Conservation (phyloP, 805 yeast species). For the Yarrowia yakushimensis region DNA sequence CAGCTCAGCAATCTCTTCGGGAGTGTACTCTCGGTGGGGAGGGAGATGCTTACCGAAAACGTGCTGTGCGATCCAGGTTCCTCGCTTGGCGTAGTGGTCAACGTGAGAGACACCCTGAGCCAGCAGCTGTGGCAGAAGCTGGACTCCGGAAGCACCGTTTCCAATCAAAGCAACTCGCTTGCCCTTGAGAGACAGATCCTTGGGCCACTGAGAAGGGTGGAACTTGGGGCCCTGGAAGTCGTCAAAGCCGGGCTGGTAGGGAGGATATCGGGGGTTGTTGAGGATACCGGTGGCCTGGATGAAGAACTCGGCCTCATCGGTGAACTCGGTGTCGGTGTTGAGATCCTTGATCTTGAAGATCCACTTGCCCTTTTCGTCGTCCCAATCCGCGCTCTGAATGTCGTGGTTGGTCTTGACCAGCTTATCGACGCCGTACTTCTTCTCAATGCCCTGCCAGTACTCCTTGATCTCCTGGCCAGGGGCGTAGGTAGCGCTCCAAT, state of each 20-base stretch:
- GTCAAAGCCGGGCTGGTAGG: slow-evolving; percentile 22
- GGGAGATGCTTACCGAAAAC: slow-evolving; percentile 29
- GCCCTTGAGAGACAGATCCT: slow-evolving; percentile 25
- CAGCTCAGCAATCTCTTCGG: slow-evolving; percentile 28
- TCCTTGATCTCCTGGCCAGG: slow-evolving; percentile 29
- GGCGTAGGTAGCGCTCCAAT: slow-evolving; percentile 32
- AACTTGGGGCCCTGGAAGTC: slow-evolving; percentile 26
- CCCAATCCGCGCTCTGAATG: slow-evolving; percentile 30
- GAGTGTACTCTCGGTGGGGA: slow-evolving; percentile 28
- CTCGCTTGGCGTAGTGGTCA: slow-evolving; percentile 23
- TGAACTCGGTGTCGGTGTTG: slow-evolving; percentile 26
- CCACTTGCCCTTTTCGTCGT: slow-evolving; percentile 26
- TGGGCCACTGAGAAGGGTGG: slow-evolving; percentile 27
- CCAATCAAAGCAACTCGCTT: slow-evolving; percentile 27
- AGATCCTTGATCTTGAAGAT: slow-evolving; percentile 22
- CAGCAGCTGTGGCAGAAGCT: slow-evolving; percentile 31
- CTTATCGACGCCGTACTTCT: slow-evolving; percentile 31
- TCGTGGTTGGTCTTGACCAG: slow-evolving; percentile 29
- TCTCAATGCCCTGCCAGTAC: slow-evolving; percentile 31
- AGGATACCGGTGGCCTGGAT: slow-evolving; percentile 22
- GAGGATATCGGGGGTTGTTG: slow-evolving; percentile 24
- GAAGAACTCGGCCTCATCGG: slow-evolving; percentile 27
- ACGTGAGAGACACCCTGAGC: slow-evolving; percentile 28
- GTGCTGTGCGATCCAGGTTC: slow-evolving; percentile 25
- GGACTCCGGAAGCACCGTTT: slow-evolving; percentile 26